Conservation (phyloP, 371 early-diverging fungal species). For the Haplosporangium sp. region DNA sequence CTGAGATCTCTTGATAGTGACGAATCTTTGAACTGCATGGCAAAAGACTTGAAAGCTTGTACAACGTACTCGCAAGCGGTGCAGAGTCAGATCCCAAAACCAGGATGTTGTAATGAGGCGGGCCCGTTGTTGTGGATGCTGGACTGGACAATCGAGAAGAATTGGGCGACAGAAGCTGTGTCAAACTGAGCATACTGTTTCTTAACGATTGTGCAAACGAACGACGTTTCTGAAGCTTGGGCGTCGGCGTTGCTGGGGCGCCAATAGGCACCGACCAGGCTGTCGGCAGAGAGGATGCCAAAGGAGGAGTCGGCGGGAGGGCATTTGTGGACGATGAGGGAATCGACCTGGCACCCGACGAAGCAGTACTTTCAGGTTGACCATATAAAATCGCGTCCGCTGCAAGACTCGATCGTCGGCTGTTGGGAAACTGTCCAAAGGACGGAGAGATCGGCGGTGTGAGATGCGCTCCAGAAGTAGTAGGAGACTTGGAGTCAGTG, state of each 20-base stretch:
- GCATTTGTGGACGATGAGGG: constrained; percentile 9
- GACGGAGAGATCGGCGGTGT: constrained; percentile 17
- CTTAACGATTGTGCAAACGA: constrained; percentile 49
- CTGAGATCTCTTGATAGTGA: constrained; percentile 55
- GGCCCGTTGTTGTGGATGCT: not conserved
- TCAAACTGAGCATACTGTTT: constrained; percentile 36
- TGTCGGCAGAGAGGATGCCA: not conserved
- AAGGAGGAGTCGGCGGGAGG: not conserved
- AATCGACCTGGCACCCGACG: constrained; percentile 3
- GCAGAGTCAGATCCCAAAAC: constrained; percentile 54
- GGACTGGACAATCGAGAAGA: constrained; percentile 5
- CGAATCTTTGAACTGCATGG: constrained; percentile 39
- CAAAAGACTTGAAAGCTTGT: constrained; percentile 50
- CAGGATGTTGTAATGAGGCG: constrained; percentile 50
- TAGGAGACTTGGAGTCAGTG: not conserved
- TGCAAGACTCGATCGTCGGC: constrained; percentile 5
- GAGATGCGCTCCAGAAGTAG: not conserved
- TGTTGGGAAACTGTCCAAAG: constrained; percentile 7
- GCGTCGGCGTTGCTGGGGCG: constrained; percentile 7
- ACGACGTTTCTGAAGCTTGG: constrained; percentile 39
- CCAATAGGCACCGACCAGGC: not conserved
- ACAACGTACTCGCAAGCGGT: constrained; percentile 47
- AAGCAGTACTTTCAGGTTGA: not conserved
- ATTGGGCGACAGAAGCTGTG: constrained; percentile 32
- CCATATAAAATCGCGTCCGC: not conserved